Base-by-base conservation (phyloP, 495 filamentous ascomycete species). In the Penicillium pulvis region DNA sequence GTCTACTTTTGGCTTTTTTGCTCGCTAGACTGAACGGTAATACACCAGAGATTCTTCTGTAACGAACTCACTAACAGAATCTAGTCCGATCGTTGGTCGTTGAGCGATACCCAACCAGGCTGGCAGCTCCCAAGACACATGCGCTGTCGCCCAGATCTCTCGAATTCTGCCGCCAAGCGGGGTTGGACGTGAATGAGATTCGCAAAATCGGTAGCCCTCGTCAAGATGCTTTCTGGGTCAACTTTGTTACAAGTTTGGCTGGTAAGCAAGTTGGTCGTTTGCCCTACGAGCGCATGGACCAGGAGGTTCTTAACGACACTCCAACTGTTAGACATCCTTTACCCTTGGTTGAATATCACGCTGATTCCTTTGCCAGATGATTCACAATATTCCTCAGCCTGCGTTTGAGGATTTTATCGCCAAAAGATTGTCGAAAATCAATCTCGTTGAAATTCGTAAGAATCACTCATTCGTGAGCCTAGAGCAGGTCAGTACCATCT, bases 321-420 rank as follows among this genome's bases (percentile, higher is more conserved):
- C 69, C 68, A 17, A 52, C 64, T 49, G 71, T 69, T 60, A 5
- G 44, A 31, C 9, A 24, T 16, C 31, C 2, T n/a, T 52, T 6
- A 11, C 5, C 4, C 14, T 17, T 48, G 4, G 6, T 20, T 39
- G 31, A 26, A 26, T 3, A 23, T 1, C 6, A 23, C 11, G 0
- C n/a, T 43, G 0, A 44, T n/a, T 53, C 19, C 58, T 24, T 41
- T 26, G 10, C 28, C 8, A 69, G 70, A 73, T 71, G 70, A 67
- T 73, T 4, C 70, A 73, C 42, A 73, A 70, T 45, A 67, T 73
- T 31, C 64, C 71, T 4, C 68, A 73, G 24, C 71, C 66, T n/a
- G 61, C 45, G 0, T 58, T 71, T 41, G 71, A 73, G 43, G 60
- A 70, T 4, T 6, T 58, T 4, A 45, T 58, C 9, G 14, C 53